Percentiles rank a stretch among this genome's conserved stretches.
Evolutionary conservation across 768 basidiomycete genomes (phyloP).

Genomic region (Tricholoma saponaceum): DNA sequence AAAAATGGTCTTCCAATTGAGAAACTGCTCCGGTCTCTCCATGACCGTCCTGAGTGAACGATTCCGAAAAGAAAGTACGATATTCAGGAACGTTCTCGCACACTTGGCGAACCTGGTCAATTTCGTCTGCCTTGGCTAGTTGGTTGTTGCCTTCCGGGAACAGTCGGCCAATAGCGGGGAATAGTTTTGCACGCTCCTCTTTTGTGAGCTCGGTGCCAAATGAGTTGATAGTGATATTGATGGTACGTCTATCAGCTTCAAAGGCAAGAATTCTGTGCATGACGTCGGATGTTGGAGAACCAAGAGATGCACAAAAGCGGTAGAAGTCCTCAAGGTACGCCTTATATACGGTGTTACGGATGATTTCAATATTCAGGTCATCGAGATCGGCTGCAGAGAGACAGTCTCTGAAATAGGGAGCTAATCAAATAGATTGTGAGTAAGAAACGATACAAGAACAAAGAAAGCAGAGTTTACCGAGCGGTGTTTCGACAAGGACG

Average conservation of each 20-base stretch:
- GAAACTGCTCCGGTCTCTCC: conserved; percentile 49
- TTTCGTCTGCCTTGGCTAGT: conserved; percentile 90
- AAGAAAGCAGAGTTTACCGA: conserved; percentile 57
- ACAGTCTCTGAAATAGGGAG: conserved; percentile 96
- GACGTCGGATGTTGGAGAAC: conserved; percentile 83
- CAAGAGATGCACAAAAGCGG: conserved; percentile 72
- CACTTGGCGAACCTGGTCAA: conserved; percentile 85
- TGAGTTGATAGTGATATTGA: conserved; percentile 99
- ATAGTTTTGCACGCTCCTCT: conserved; percentile 90
- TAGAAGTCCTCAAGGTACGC: conserved; percentile 98
- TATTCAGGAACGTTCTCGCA: conserved; percentile 91
- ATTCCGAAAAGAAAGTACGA: conserved; percentile 79
- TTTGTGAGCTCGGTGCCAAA: conserved; percentile 94
- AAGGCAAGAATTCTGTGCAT: conserved; percentile 93
- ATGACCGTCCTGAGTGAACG: conserved; percentile 31
- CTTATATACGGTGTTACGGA: conserved; percentile 98
- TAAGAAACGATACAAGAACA: not conserved
- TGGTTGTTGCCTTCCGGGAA: conserved; percentile 96
- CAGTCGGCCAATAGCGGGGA: conserved; percentile 89
- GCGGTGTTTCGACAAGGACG: conserved; percentile 94
- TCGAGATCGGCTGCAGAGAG: conserved; percentile 94
- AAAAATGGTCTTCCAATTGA: conserved; percentile 91
- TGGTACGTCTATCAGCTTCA: conserved; percentile 93
- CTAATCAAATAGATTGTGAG: conserved; percentile 28
- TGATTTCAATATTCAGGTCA: conserved; percentile 99